Conservation (phyloP, 2,329 filamentous ascomycete species). For the Elsinoe perseae region DNA sequence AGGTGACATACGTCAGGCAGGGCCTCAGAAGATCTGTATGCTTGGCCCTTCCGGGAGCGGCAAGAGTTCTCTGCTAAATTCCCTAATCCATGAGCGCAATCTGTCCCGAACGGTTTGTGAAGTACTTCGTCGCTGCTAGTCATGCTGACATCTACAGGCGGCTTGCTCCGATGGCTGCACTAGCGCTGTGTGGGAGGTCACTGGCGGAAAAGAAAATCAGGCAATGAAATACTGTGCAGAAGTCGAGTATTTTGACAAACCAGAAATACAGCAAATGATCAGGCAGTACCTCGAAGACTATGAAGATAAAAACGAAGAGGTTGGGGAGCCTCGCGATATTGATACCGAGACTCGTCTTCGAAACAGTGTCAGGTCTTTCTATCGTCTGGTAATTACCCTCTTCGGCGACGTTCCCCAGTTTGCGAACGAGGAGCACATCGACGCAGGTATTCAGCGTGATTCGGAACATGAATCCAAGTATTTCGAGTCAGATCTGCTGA, state of each 20-base stretch:
- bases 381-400: conserved; percentile 16
- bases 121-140: not conserved
- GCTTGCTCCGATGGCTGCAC: not conserved
- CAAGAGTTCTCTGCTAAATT: not conserved
- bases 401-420: conserved; percentile 18
- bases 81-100: not conserved
- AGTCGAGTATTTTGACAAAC: conserved; percentile 19
- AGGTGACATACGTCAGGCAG: not conserved
- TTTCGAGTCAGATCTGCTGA: not conserved
- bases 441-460: not conserved
- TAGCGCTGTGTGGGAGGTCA: not conserved
- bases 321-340: conserved; percentile 19
- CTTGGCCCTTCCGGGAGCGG: not conserved
- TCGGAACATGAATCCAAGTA: not conserved
- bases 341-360: conserved; percentile 10
- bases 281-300: conserved; percentile 17
- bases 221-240: not conserved
- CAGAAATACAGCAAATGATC: conserved; percentile 16
- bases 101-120: not conserved
- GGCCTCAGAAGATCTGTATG: not conserved
- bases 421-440: not conserved
- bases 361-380: conserved; percentile 15
- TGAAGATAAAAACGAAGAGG: conserved; percentile 17
- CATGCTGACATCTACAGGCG: not conserved
- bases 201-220: not conserved